Conservation (phyloP, 73 alveolate species). For the Paramecium sexaurelia region DNA sequence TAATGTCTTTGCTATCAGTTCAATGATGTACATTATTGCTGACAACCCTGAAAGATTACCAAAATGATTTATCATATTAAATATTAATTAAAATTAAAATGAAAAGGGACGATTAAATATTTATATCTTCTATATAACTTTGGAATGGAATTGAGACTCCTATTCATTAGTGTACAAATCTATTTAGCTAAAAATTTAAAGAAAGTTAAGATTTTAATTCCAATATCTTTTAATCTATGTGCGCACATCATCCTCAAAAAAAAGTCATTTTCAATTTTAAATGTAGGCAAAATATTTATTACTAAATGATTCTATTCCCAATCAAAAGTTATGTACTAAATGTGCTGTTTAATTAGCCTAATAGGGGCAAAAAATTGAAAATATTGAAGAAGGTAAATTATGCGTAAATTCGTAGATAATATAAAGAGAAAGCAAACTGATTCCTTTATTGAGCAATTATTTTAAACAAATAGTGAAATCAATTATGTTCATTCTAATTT, state of each 20-base stretch:
- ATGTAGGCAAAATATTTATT: neutral
- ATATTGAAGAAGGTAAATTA: slow-evolving; percentile 2
- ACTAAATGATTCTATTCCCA: neutral
- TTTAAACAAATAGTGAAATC: neutral
- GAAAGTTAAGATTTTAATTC: neutral
- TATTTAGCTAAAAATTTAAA: slow-evolving; percentile 38
- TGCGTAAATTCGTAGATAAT: neutral
- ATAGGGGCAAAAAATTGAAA: slow-evolving; percentile 11
- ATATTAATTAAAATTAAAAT: slow-evolving; percentile 23
- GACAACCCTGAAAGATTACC: slow-evolving; percentile 55
- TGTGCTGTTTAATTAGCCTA: slow-evolving; percentile 21
- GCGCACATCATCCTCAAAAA: slow-evolving; percentile 40
- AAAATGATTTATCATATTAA: neutral
- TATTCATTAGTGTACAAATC: slow-evolving; percentile 34
- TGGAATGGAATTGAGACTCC: slow-evolving; percentile 30
- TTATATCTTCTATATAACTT: neutral
- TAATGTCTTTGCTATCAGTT: slow-evolving; percentile 57
- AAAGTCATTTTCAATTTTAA: neutral
- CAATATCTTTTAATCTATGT: neutral
- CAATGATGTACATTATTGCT: slow-evolving; percentile 48
- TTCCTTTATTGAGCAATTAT: slow-evolving; percentile 27
- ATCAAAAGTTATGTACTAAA: slow-evolving; percentile 19
- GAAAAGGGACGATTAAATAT: neutral
- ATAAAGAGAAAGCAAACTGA: slow-evolving; percentile 20
- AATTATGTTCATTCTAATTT: neutral